phyloP scores from a whole-genome alignment of 305 asterid genomes.

The Rubia tinctorum region DNA sequence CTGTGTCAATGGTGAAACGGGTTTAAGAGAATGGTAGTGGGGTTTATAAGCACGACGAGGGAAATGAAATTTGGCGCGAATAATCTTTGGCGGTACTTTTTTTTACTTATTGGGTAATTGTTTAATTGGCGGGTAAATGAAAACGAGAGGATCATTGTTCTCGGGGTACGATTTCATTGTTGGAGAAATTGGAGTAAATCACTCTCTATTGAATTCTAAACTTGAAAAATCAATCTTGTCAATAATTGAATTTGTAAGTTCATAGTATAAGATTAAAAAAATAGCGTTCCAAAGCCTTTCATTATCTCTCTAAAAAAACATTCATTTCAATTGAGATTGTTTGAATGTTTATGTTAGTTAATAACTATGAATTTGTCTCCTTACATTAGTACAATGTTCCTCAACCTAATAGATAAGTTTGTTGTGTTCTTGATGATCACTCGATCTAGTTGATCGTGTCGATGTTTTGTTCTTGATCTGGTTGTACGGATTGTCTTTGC shows the following conservation, averaged over 20 bases:
- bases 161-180: background rate
- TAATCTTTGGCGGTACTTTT: constrained; percentile 13
- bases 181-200: background rate
- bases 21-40: background rate
- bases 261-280: no score
- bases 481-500: no score
- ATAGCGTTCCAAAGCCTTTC: background rate
- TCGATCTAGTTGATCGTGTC: no score
- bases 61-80: constrained; percentile 15
- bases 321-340: no score
- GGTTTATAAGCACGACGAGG: background rate
- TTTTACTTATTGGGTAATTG: background rate
- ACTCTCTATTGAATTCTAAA: background rate
- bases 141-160: background rate
- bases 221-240: background rate
- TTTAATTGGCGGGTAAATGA: constrained; percentile 14
- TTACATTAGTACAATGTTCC: no score
- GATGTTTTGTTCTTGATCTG: no score
- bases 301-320: no score
- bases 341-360: no score
- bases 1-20: background rate
- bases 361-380: no score
- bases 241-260: background rate
- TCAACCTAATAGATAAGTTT: no score
- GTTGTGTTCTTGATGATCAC: no score